Percentiles rank a stretch among this genome's conserved stretches.
These are phyloP conservation scores for Russula abietina DNA, from an alignment of 768 basidiomycete species.

Conservation along the genomic window DNA sequence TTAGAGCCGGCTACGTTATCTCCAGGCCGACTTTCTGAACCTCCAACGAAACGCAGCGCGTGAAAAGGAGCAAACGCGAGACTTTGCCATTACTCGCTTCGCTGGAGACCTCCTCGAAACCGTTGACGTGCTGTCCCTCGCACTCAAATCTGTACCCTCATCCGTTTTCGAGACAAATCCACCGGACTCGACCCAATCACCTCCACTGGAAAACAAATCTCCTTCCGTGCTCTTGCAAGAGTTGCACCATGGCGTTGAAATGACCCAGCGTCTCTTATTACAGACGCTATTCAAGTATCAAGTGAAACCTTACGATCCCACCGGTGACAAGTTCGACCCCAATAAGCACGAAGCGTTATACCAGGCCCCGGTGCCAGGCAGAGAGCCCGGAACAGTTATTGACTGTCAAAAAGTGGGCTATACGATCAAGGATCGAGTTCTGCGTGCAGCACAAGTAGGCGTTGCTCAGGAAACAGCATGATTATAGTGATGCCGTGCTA, in stretches of 20 bases:
- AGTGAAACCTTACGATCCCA: slow-evolving; percentile 86
- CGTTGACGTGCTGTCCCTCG: slow-evolving; percentile 82
- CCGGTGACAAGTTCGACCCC: slow-evolving; percentile 90
- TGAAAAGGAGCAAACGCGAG: slow-evolving; percentile 88
- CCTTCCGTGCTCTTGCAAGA: slow-evolving; percentile 56
- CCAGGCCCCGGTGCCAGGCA: slow-evolving; percentile 85
- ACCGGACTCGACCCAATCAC: slow-evolving; percentile 12
- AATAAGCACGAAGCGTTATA: slow-evolving; percentile 94
- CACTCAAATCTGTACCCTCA: slow-evolving; percentile 70
- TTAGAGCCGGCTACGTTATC: slow-evolving; percentile 83
- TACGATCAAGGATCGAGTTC: slow-evolving; percentile 87
- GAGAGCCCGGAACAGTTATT: slow-evolving; percentile 83
- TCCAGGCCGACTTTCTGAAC: slow-evolving; percentile 94
- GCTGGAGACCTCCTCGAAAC: slow-evolving; percentile 86
- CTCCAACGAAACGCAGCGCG: slow-evolving; percentile 85
- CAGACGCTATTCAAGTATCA: slow-evolving; percentile 90
- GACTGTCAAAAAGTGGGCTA: slow-evolving; percentile 90
- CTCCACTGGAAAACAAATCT: slow-evolving; percentile 40
- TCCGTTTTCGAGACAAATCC: slow-evolving; percentile 35
- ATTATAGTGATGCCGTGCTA: slow-evolving; percentile 21
- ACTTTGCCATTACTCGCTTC: slow-evolving; percentile 90
- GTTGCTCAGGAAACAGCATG: slow-evolving; percentile 68
- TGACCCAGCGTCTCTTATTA: slow-evolving; percentile 85
- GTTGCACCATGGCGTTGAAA: slow-evolving; percentile 79
- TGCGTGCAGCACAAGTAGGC: slow-evolving; percentile 95